Evolutionary conservation across 2,329 filamentous ascomycete genomes (phyloP).

Genomic region (Trichoderma sp.): DNA sequence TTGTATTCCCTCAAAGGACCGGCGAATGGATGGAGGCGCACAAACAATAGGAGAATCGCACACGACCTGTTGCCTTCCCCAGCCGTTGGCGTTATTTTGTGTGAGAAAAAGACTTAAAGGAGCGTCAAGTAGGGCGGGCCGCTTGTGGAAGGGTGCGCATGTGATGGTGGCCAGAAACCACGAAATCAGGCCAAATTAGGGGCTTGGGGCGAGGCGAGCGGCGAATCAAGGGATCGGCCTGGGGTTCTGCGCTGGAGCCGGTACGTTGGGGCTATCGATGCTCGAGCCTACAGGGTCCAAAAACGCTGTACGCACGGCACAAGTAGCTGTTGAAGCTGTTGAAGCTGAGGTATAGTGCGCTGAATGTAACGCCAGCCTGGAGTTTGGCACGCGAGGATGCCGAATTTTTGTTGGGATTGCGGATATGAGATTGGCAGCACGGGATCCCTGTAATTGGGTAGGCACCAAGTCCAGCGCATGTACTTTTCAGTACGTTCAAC

Average conservation of each 20-base stretch:
- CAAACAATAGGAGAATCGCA: conserved; percentile 37
- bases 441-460: background rate
- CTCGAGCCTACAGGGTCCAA: conserved; percentile 15
- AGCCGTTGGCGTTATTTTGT: conserved; percentile 28
- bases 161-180: conserved; percentile 24
- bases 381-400: conserved; percentile 16
- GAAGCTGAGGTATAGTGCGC: background rate
- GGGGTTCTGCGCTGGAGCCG: background rate
- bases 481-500: background rate
- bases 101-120: conserved; percentile 15
- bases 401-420: conserved; percentile 26
- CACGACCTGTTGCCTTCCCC: conserved; percentile 48
- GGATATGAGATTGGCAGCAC: conserved; percentile 3
- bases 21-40: conserved; percentile 25
- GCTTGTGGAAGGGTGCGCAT: conserved; percentile 24
- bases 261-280: background rate
- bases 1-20: background rate
- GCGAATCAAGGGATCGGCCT: conserved; percentile 1
- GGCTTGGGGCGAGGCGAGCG: conserved; percentile 7
- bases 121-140: conserved; percentile 18
- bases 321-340: background rate
- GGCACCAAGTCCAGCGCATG: background rate
- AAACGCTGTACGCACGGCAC: background rate
- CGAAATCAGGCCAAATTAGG: conserved; percentile 8
- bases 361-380: conserved; percentile 4